A percentile compares a stretch with the other conserved stretches of the same genome.
These are phyloP conservation scores for Endocalyx cinctus DNA, from an alignment of 2,329 filamentous ascomycete genomes.

Conservation along the genomic window DNA sequence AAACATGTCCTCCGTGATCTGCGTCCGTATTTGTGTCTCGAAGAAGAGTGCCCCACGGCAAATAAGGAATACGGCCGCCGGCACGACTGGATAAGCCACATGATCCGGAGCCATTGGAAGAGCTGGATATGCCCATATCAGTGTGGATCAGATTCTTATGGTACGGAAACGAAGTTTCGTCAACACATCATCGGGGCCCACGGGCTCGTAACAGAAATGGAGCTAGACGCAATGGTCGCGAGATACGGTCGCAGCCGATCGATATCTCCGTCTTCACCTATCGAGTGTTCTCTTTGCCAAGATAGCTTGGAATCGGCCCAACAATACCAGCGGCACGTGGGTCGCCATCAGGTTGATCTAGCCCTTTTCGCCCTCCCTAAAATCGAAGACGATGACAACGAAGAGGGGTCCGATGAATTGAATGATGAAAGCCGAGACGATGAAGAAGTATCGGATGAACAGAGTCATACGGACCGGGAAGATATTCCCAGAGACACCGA, in stretches of 20 bases:
- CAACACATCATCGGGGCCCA: conserved; percentile 1
- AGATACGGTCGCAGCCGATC: conserved; percentile 2
- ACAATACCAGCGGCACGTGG: conserved; percentile 20
- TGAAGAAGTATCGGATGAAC: no score
- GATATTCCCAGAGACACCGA: no score
- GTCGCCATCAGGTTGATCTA: conserved; percentile 20
- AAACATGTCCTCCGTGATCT: conserved; percentile 34
- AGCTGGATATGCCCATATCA: conserved; percentile 17
- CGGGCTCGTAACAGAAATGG: conserved; percentile 2
- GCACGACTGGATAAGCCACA: conserved; percentile 20
- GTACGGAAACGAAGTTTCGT: conserved; percentile 1
- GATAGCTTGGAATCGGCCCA: conserved; percentile 5
- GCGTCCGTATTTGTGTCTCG: conserved; percentile 32
- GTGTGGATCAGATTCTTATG: conserved; percentile 8
- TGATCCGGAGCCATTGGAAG: conserved; percentile 19
- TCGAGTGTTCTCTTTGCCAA: conserved; percentile 15
- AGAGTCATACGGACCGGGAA: no score
- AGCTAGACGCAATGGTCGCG: conserved; percentile 4
- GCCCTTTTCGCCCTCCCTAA: conserved; percentile 16
- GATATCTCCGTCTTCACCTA: conserved; percentile 1
- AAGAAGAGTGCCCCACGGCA: conserved; percentile 18
- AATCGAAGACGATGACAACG: conserved; percentile 5
- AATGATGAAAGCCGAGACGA: no score
- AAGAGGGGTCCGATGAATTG: no score
- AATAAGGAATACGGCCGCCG: conserved; percentile 15